A percentile compares a stretch with the other conserved stretches of the same genome.
Evolutionary conservation across 2,329 filamentous ascomycete species (phyloP).

Genomic region (Rachicladosporium sp.): DNA sequence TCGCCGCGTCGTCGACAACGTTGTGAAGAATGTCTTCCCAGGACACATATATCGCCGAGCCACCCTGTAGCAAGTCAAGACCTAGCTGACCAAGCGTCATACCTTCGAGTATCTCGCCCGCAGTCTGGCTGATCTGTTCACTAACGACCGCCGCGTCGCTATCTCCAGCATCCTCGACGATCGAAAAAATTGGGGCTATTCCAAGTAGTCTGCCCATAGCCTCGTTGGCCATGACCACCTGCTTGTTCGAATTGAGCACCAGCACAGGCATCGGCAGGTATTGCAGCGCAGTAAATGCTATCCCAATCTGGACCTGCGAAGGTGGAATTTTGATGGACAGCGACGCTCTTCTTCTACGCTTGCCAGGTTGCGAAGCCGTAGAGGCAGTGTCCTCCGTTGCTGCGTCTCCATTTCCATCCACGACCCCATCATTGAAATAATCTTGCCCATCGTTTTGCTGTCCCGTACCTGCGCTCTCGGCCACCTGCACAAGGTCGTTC

Average conservation of each 20-base stretch:
- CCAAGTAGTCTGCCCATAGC: constrained; percentile 60
- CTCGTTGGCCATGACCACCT: constrained; percentile 61
- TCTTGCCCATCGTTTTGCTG: no score
- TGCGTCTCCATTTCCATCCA: no score
- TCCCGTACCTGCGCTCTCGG: no score
- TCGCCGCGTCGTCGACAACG: constrained; percentile 28
- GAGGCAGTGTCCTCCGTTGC: no score
- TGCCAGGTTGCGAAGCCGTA: background rate
- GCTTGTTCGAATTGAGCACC: constrained; percentile 56
- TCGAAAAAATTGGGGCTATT: constrained; percentile 23
- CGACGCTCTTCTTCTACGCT: constrained; percentile 13
- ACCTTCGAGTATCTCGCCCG: constrained; percentile 50
- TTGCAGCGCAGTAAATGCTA: constrained; percentile 56
- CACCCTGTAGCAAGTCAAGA: constrained; percentile 60
- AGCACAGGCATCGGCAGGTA: constrained; percentile 62
- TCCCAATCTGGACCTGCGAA: constrained; percentile 18
- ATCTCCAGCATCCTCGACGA: constrained; percentile 1
- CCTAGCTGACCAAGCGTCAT: constrained; percentile 58
- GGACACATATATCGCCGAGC: constrained; percentile 38
- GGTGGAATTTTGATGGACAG: constrained; percentile 24
- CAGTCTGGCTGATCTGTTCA: constrained; percentile 20
- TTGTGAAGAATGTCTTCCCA: constrained; percentile 39
- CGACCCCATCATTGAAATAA: no score
- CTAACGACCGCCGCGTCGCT: background rate
- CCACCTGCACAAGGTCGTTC: no score